Conservation (phyloP, 2,329 filamentous ascomycete species). For the Venturia pyrina region DNA sequence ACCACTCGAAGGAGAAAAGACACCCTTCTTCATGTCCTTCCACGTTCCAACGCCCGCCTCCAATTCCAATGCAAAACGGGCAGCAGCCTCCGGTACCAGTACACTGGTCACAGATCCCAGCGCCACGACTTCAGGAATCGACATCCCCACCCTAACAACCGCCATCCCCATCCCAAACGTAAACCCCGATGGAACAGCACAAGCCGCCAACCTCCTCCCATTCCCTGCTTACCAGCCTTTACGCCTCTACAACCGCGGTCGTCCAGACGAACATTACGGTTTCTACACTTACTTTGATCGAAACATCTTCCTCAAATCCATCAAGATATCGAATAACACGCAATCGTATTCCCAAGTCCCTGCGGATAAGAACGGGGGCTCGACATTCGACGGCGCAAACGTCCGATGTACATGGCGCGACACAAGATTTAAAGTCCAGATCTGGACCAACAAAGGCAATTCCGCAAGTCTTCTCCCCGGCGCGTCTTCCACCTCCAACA, state of each 20-base stretch:
- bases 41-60: slow-evolving; percentile 31
- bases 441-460: slow-evolving; percentile 46
- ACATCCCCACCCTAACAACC: slow-evolving; percentile 37
- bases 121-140: slow-evolving; percentile 14
- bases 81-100: slow-evolving; percentile 5
- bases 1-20: slow-evolving; percentile 71
- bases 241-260: slow-evolving; percentile 73
- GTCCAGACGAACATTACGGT: slow-evolving; percentile 76
- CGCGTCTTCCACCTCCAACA: background rate
- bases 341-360: slow-evolving; percentile 24
- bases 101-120: slow-evolving; percentile 8
- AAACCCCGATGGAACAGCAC: slow-evolving; percentile 60
- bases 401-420: slow-evolving; percentile 49
- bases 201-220: slow-evolving; percentile 62
- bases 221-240: slow-evolving; percentile 62
- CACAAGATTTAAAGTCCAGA: slow-evolving; percentile 51
- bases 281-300: slow-evolving; percentile 92
- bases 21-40: slow-evolving; percentile 79
- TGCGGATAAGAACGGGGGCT: slow-evolving; percentile 39
- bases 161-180: slow-evolving; percentile 55
- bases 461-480: slow-evolving; percentile 21
- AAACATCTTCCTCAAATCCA: slow-evolving; percentile 67
- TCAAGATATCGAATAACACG: slow-evolving; percentile 31
- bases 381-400: slow-evolving; percentile 34
- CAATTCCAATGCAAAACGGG: slow-evolving; percentile 18